Evolutionary conservation across 2,329 filamentous ascomycete species (phyloP), one percentile per base, ranked within the genome.

Genomic region (Madurella mycetomatis): DNA sequence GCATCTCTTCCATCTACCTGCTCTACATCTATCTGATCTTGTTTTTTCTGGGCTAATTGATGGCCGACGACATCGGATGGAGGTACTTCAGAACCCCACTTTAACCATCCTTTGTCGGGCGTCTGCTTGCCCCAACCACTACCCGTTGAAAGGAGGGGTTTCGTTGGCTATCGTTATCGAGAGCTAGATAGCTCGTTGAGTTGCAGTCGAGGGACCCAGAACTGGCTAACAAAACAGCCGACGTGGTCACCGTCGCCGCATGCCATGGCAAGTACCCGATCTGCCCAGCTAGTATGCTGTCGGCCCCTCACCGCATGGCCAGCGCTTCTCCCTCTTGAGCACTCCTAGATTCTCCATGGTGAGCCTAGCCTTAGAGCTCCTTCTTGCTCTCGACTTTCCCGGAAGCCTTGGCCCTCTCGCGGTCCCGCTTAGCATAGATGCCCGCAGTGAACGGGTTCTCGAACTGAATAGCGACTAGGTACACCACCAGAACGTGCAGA

Each of bases 381-480:
- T 83, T 83, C 74, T 82, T 81, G 63, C 70, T 70, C 53, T 73
- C 70, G 42, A 54, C 64, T 59, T 66, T 72, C 13, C 55, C 61
- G 17, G 56, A 59, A 49, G 64, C 69, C 46, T 70, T 74, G 31
- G 76, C 78, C 60, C 78, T 75, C 67, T 83, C 77, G 54, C 73
- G 73, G 54, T 91, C 88, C 57, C 89, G 81, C 83, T 94, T 95
- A 62, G 86, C 87, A 71, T 97, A 99, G 67, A 99, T 99, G 61
- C 82, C 88, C 2, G 84, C 83, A 7, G 94, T 99, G 73, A 97
- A 99, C 4, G 92, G 92, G 72, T 97, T 92, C 77, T 97, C 92
- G 74, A 85, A 96, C 65, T 78, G 77, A 67, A 96, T 78, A 11
- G 92, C 92, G 58, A 96, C 73, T 67, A 85, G 76, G 72, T 97